Evolutionary conservation across 1,139 yeast species (phyloP).

Genomic region (Suhomyces bokatorum): DNA sequence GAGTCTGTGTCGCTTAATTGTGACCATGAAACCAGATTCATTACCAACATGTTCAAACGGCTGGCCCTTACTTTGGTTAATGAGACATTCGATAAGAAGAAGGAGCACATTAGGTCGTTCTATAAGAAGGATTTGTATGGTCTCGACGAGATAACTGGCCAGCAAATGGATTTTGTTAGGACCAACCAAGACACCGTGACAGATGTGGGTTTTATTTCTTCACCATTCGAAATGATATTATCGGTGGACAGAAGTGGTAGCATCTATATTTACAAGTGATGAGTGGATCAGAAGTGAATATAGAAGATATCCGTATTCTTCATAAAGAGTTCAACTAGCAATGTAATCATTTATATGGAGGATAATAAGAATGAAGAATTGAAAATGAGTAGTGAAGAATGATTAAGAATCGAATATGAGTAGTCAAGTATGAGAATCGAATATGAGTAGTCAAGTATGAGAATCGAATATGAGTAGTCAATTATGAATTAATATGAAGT

Average conservation of each 20-base stretch:
- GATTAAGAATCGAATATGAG: no score
- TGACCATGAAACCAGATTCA: conserved; percentile 13
- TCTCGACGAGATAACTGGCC: conserved; percentile 9
- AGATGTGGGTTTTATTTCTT: conserved; percentile 44
- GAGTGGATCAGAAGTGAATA: no score
- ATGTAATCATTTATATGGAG: no score
- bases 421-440: no score
- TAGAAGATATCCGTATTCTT: no score
- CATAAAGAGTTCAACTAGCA: no score
- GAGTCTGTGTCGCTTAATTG: conserved; percentile 26
- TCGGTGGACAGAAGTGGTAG: conserved; percentile 65
- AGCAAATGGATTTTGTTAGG: conserved; percentile 10
- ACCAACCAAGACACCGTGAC: conserved; percentile 51
- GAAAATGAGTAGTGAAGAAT: no score
- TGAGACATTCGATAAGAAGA: conserved; percentile 13
- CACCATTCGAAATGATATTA: conserved; percentile 62
- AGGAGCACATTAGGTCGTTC: conserved; percentile 3
- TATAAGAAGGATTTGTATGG: conserved; percentile 11
- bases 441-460: no score
- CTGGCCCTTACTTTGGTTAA: conserved; percentile 12
- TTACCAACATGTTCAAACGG: conserved; percentile 10
- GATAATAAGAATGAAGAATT: no score
- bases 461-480: no score
- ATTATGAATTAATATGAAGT: no score
- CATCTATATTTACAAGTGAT: conserved; percentile 51